Evolutionary conservation across 1,284 basidiomycete species (phyloP).

Genomic region (Fomitopsis schrenkii): DNA sequence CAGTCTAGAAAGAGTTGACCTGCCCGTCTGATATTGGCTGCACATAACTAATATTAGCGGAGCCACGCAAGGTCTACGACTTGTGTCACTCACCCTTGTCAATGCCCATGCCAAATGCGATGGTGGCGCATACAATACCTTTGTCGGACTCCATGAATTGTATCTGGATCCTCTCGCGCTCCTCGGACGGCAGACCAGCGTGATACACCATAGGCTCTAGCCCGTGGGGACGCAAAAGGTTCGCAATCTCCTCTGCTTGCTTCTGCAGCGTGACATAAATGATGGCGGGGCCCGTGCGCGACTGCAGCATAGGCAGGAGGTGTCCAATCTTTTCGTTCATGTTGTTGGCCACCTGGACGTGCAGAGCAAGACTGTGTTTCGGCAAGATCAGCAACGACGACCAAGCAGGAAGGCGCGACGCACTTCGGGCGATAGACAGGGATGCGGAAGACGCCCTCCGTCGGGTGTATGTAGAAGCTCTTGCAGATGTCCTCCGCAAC

Average conservation of each 20-base stretch:
- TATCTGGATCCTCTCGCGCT: slow-evolving; percentile 53
- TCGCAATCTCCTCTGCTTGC: slow-evolving; percentile 60
- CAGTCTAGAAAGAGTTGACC: neutral
- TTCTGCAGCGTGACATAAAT: slow-evolving; percentile 69
- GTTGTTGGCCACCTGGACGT: slow-evolving; percentile 45
- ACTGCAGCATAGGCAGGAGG: slow-evolving; percentile 43
- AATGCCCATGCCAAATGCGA: slow-evolving; percentile 72
- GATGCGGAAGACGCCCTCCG: slow-evolving; percentile 36
- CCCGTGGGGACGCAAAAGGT: slow-evolving; percentile 40
- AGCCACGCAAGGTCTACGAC: too few species aligned
- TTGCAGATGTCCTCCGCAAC: slow-evolving; percentile 65
- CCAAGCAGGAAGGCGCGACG: slow-evolving; percentile 1
- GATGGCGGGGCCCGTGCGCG: slow-evolving; percentile 50
- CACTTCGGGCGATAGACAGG: slow-evolving; percentile 40
- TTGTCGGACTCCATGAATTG: slow-evolving; percentile 63
- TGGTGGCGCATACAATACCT: slow-evolving; percentile 66
- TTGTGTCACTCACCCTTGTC: slow-evolving; percentile 47
- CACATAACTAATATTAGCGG: neutral
- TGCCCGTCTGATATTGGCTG: slow-evolving; percentile 32
- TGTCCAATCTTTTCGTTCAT: slow-evolving; percentile 36
- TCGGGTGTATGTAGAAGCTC: slow-evolving; percentile 44
- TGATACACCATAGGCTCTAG: slow-evolving; percentile 65
- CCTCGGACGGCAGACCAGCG: slow-evolving; percentile 56
- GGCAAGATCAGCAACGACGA: neutral
- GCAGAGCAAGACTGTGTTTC: slow-evolving; percentile 47